Evolutionary conservation across 2,329 filamentous ascomycete species (phyloP), one percentile per base, ranked within the genome.

Genomic region (Cladosporium oxysporum): DNA sequence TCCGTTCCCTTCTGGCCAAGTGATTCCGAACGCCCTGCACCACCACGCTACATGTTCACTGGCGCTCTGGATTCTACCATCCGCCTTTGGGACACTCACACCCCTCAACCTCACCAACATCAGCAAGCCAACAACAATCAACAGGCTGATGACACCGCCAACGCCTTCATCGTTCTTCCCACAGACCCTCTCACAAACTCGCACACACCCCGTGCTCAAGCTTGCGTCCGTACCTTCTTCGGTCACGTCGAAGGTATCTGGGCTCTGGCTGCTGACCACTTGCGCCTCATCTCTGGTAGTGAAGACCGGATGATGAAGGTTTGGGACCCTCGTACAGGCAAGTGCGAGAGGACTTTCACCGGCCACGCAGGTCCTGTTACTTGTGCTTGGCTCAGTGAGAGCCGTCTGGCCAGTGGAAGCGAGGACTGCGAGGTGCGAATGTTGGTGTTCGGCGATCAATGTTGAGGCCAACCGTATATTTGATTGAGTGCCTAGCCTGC

Each of bases 191-290:
- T 76, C 23, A 77, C 72, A 28, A 76, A 76, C 65, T 76, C 74
- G 7, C 75, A 76, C 62, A 69, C 69, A 5, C 75, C 75, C 3
- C 72, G 74, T 41, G 73, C 74, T 11, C 70, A 72, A 61, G 87
- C 88, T 69, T 97, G 92, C 73, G 84, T 97, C 37, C 91, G 92
- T 68, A 96, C 92, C 35, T 96, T 97, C 83, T 99, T 98, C 76
- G 95, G 95, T 0, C 95, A 99, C 74, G 87, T 99, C 26, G 95
- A 99, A 78, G 95, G 95, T 35, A 90, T 99, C 23, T 99, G 95
- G 95, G 91, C 91, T 6, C 84, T 99, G 2, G 92, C 91, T 0
- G 94, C 91, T 3, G 94, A 98, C 78, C 93, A 91, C 0, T 82
- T 98, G 23, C 88, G 95, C 12, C 88, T 97, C 18, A 92, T 98